A percentile compares a stretch with the other conserved stretches of the same genome.
These are phyloP conservation scores for Solanum gandarillasii DNA, from an alignment of 257 asterid species.

Conservation along the genomic window DNA sequence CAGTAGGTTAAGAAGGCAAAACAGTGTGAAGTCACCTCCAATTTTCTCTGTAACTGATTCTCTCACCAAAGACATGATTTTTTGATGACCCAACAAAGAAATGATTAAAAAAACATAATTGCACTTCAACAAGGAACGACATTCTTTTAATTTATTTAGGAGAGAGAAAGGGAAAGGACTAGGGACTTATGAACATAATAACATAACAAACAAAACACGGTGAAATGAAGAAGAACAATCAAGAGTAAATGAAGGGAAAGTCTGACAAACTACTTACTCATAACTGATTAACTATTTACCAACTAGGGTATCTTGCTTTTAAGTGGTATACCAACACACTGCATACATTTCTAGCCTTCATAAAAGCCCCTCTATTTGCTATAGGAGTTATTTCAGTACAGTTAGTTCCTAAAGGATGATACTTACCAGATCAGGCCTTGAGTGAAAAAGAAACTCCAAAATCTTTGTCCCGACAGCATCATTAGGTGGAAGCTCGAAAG, in stretches of 20 bases:
- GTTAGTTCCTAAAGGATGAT: not conserved
- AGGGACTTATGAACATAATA: not conserved
- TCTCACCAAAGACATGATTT: too few relatives aligned
- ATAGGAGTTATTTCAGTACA: not conserved
- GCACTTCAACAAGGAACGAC: too few relatives aligned
- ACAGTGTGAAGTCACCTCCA: too few relatives aligned
- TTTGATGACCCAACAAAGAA: too few relatives aligned
- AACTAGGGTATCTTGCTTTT: not conserved
- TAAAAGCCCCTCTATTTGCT: not conserved
- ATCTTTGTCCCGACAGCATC: slow-evolving; percentile 83
- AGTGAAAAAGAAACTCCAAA: slow-evolving; percentile 85
- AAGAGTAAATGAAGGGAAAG: not conserved
- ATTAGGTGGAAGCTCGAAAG: slow-evolving; percentile 98
- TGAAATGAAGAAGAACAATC: not conserved
- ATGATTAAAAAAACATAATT: too few relatives aligned
- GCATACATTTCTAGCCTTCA: not conserved
- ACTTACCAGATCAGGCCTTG: slow-evolving; percentile 93
- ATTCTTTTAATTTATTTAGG: not conserved
- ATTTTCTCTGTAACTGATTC: too few relatives aligned
- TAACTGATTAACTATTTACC: not conserved
- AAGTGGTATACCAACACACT: not conserved
- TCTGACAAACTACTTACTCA: not conserved
- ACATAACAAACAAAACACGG: not conserved
- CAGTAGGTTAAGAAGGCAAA: too few relatives aligned
- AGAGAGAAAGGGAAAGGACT: not conserved